These are phyloP conservation scores for Geranium rotundifolium DNA, from an alignment of 345 rosid species.

Conservation along the genomic window DNA sequence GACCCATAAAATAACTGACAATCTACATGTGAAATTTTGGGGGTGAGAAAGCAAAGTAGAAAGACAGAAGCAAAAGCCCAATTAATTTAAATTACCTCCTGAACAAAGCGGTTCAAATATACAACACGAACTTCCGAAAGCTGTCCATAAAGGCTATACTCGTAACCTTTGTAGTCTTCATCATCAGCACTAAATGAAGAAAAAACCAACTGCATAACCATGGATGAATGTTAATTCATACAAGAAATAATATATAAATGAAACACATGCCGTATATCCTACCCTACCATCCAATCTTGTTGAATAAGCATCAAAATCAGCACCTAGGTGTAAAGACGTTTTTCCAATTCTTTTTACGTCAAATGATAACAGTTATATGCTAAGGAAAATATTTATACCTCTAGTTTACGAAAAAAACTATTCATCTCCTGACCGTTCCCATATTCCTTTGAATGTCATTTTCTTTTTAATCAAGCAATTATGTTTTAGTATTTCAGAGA, in stretches of 20 bases:
- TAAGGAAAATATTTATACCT: not conserved
- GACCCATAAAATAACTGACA: constrained; percentile 79
- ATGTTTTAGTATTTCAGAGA: not conserved
- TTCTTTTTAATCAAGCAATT: not conserved
- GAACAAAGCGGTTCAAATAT: constrained; percentile 90
- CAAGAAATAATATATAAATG: not conserved
- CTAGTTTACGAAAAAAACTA: not conserved
- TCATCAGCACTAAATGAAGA: constrained; percentile 74
- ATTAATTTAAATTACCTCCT: constrained; percentile 50
- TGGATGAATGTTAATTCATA: constrained; percentile 3
- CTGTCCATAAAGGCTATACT: constrained; percentile 76
- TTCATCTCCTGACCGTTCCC: not conserved
- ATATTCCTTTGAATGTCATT: not conserved
- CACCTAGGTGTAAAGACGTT: too few relatives aligned
- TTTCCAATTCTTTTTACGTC: not conserved
- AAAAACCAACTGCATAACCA: constrained; percentile 58
- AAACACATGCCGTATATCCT: not conserved
- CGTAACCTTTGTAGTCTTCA: constrained; percentile 85
- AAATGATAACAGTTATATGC: not conserved
- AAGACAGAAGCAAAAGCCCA: not conserved
- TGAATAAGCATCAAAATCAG: too few relatives aligned
- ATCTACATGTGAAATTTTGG: constrained; percentile 39
- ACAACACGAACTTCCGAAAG: constrained; percentile 96
- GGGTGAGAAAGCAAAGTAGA: constrained; percentile 6
- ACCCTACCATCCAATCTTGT: too few relatives aligned